A percentile compares a stretch with the other conserved stretches of the same genome.
These are phyloP conservation scores for Pouteria glomerata DNA, from an alignment of 148 eudicot species.

Conservation along the genomic window DNA sequence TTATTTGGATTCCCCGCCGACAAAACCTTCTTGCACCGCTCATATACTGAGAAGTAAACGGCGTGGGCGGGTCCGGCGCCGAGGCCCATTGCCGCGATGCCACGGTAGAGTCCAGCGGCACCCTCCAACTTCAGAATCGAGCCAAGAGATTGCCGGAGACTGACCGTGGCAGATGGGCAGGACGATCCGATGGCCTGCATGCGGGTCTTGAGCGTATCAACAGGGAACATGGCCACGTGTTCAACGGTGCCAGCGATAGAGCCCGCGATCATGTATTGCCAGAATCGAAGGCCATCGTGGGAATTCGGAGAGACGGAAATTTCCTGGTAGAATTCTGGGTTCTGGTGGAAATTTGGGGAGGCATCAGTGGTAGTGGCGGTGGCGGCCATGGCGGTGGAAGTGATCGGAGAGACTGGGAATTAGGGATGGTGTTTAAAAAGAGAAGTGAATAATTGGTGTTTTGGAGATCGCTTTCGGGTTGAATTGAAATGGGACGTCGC, in stretches of 20 bases:
- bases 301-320: conserved; percentile 5
- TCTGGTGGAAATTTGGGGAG: conserved; percentile 9
- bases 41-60: conserved; percentile 36
- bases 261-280: conserved; percentile 50
- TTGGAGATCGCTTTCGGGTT: conserved; percentile 7
- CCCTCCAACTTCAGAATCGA: conserved; percentile 39
- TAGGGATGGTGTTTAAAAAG: not conserved
- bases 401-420: not conserved
- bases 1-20: conserved; percentile 17
- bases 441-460: conserved; percentile 7
- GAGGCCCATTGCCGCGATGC: conserved; percentile 45
- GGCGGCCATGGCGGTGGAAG: not conserved
- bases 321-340: conserved; percentile 16
- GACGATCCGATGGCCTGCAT: conserved; percentile 37
- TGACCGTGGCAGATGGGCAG: conserved; percentile 11
- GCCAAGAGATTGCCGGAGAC: conserved; percentile 26
- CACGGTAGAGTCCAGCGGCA: conserved; percentile 30
- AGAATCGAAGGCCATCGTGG: conserved; percentile 45
- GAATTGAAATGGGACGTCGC: conserved; percentile 14
- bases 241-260: conserved; percentile 47
- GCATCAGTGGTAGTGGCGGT: conserved; percentile 11
- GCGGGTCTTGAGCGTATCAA: conserved; percentile 50
- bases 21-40: conserved; percentile 23
- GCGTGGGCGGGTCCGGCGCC: conserved; percentile 45
- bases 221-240: conserved; percentile 53